These are phyloP conservation scores for Polyporus tsugae DNA, from an alignment of 1,284 basidiomycete genomes.

Conservation along the genomic window DNA sequence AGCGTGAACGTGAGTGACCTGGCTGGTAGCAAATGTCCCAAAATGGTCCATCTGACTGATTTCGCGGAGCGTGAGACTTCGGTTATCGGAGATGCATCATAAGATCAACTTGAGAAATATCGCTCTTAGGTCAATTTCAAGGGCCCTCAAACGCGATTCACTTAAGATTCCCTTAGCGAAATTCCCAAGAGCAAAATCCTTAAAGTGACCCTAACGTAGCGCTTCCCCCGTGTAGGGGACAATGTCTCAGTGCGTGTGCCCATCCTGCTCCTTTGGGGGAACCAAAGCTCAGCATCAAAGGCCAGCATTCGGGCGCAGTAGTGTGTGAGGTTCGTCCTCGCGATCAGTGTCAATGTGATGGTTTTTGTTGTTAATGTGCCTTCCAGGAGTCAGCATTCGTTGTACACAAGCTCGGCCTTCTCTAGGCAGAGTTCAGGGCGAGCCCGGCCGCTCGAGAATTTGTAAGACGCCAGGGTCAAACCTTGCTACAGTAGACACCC, in stretches of 20 bases:
- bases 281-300: constrained; percentile 25
- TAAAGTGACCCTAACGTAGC: no score
- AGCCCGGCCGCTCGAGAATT: constrained; percentile 15
- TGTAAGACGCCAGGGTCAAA: constrained; percentile 17
- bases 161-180: no score
- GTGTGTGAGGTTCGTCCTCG: constrained; percentile 16
- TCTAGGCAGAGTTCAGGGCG: constrained; percentile 17
- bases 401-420: constrained; percentile 1
- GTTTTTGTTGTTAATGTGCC: constrained; percentile 1
- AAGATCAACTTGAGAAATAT: no score
- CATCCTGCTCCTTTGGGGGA: constrained; percentile 14
- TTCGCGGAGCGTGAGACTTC: no score
- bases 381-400: not conserved
- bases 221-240: no score
- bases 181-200: no score
- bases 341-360: constrained; percentile 12
- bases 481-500: constrained; percentile 19
- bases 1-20: no score
- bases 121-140: no score
- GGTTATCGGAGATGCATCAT: no score
- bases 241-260: constrained; percentile 23
- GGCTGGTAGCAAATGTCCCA: no score
- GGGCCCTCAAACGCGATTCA: no score
- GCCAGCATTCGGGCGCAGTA: constrained; percentile 22
- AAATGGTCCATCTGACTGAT: no score